Evolutionary conservation across 345 rosid genomes (phyloP), one percentile per base, ranked within the genome.

Genomic region (Erysimum cheiranthoides): DNA sequence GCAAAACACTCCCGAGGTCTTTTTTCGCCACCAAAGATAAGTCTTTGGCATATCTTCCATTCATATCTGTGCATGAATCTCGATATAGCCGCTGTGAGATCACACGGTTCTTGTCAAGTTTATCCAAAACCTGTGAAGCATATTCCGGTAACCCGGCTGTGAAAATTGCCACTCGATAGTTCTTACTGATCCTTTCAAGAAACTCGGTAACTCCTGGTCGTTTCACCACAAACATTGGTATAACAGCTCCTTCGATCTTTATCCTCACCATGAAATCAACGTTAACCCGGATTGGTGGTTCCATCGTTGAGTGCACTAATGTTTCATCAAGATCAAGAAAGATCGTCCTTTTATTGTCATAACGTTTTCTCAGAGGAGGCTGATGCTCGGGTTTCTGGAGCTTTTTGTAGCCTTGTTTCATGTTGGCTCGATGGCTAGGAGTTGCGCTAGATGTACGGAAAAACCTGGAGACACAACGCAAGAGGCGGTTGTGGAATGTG

Each of bases 301-400:
- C 89, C 8, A 89, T 72, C 11, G 83, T 79, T 17, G 96, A 88
- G 68, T 92, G 99, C 46, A 92, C 80, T 52, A 92, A 74, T 3
- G 97, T 95, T 80, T 95, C 97, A 21, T 95, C 99, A 3, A 95
- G 97, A 76, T 95, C 99, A 36, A 95, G 93, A 84, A 89, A 73
- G 8, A 90, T 81, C 0, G 94, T 92, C 69, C 71, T 89, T 53
- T 79, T 84, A 39, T 62, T 74, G 61, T 74, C 73, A 28, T 50
- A 70, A 50, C 12, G 36, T 63, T 42, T 74, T 45, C 53, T 61
- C 64, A 36, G 8, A 25, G 18, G 49, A 30, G n/a, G 66, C 25
- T 36, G 60, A 7, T 74, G 18, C 21, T 54, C 68, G 9, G 42
- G 39, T 36, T 82, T 73, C 31, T 68, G 17, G 18, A 78, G 73